Evolutionary conservation across 805 yeast genomes (phyloP), one percentile per base, ranked within the genome.

Genomic region (Ogataea ganodermae): DNA sequence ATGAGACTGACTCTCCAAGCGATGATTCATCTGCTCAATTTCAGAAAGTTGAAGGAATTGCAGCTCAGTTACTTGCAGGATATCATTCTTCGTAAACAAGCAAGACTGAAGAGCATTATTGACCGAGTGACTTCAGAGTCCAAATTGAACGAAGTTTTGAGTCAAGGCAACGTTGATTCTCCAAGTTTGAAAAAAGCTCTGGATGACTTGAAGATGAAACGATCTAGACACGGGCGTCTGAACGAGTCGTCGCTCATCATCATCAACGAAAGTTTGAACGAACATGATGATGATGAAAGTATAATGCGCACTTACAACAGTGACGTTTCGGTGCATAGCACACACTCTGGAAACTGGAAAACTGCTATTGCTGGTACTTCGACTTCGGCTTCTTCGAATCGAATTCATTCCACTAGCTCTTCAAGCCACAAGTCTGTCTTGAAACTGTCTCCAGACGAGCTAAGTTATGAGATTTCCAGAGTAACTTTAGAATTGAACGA

Each of bases 1-100:
- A 54, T 79, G 42, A 69, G 72, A 42, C 74, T 73, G 40, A 75
- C 78, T 36, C 66, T 74, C 46, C 48, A 66, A 24, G 63, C 76
- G 13, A 69, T 76, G 13, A 58, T 77, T 20, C 73, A 75, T 44
- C 58, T 79, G 39, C 60, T 79, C 31, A 70, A 69, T 42, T 79
- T 77, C 57, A 70, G 79, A 60, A 79, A 78, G 55, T 63, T 70
- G 60, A 79, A 79, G 57, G 77, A 79, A 33, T 60, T 77, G 18
- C 84, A 79, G 57, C 67, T 72, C 51, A 68, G 71, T 49, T 68
- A 73, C 68, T 69, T 61, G 48, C 67, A 52, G 67, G 71, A 52
- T 59, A 69, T 61, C 33, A 70, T 59, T 43, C 36, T 56, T 52
- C 65, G 54, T 60, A 77, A 64, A 71, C 81, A 66, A 63, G 56